These are phyloP conservation scores for Microsporum ferrugineum DNA, from an alignment of 2,329 filamentous ascomycete species.

Conservation along the genomic window DNA sequence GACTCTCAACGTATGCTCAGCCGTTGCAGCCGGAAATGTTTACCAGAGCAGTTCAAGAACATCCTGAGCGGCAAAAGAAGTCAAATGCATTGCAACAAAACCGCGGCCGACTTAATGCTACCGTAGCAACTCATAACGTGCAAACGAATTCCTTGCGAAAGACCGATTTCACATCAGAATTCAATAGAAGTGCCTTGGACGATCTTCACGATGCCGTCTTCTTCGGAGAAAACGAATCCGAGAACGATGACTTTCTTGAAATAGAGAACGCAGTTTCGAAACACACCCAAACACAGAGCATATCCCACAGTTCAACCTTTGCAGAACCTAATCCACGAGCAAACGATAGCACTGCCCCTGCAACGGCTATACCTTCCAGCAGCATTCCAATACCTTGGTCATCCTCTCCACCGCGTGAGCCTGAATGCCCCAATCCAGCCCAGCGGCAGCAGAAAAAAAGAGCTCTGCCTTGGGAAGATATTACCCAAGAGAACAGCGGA, in stretches of 20 bases:
- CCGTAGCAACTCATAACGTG: conserved; percentile 16
- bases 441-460: conserved; percentile 42
- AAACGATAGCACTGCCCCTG: not conserved
- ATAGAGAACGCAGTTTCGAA: conserved; percentile 50
- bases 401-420: conserved; percentile 38
- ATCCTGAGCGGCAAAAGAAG: conserved; percentile 19
- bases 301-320: conserved; percentile 13
- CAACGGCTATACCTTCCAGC: conserved; percentile 34
- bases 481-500: not conserved
- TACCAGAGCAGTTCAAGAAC: conserved; percentile 31
- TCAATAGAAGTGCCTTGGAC: conserved; percentile 24
- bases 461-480: conserved; percentile 49
- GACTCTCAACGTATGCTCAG: conserved; percentile 1
- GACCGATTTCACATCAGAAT: conserved; percentile 23
- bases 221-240: conserved; percentile 35
- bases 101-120: conserved; percentile 20
- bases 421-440: conserved; percentile 14
- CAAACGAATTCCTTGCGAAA: conserved; percentile 29
- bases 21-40: conserved; percentile 23
- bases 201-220: conserved; percentile 42
- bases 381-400: conserved; percentile 61
- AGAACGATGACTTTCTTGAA: conserved; percentile 77
- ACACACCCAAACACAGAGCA: conserved; percentile 15
- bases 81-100: conserved; percentile 27
- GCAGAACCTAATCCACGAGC: not conserved